Evolutionary conservation across 495 filamentous ascomycete species (phyloP), one percentile per base, ranked within the genome.

Genomic region (Pyrenopolyporus hunteri): DNA sequence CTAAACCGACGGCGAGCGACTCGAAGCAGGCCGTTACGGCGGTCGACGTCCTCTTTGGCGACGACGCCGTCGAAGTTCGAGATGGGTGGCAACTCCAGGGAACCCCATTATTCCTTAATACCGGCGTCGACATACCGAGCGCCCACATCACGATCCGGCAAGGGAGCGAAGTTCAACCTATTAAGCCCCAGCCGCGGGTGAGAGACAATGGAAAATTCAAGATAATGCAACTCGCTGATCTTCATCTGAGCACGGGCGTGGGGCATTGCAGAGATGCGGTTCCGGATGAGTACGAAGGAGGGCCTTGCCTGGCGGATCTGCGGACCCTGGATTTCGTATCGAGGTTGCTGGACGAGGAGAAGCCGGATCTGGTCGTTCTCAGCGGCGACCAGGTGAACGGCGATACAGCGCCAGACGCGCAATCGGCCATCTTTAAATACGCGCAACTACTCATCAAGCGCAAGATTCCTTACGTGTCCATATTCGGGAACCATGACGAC

Each of bases 401-500:
- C 31, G 94, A 96, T 36, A 92, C 91, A 0, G 85, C 94, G 1
- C 89, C 87, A 14, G 94, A 98, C 80, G 86, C 87, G n/a, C 93
- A 96, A 6, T 49, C 87, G 81, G 91, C 93, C 5, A 85, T 98
- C 43, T 96, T 96, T 80, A 98, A 98, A 74, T 91, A 92, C 58
- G 92, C 91, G 13, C 87, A 91, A 57, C 78, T 93, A 2, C 84
- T 98, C 44, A 88, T 93, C 58, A 84, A 91, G 68, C 91, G 87
- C 69, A 89, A 89, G 63, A 89, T 97, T 35, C 95, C 94, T 0
- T 98, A 93, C 66, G 93, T 92, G 31, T 85, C 88, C 42, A 98
- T 98, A 50, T 96, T 97, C 67, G 94, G 94, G 35, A 98, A 98
- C 70, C 94, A 98, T 73, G 94, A 98, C 70, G 92, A 98, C 70